These are phyloP conservation scores for Baudoinia panamericana DNA, from an alignment of 495 filamentous ascomycete species.

Conservation along the genomic window DNA sequence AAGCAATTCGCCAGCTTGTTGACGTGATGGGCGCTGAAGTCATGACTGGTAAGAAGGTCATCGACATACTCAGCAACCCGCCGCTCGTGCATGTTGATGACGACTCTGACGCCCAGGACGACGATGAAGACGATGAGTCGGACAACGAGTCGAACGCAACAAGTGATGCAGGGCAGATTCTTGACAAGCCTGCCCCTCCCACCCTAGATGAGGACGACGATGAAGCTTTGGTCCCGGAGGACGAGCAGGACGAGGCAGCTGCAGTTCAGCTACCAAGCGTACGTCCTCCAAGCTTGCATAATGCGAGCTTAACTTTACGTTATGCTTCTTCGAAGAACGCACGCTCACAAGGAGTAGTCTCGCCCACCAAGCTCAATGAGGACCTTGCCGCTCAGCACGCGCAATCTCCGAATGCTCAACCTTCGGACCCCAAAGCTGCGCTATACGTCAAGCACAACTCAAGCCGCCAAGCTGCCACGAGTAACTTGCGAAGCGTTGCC, in stretches of 20 bases:
- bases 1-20: slow-evolving; percentile 61
- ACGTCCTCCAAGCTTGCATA: neutral
- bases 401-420: slow-evolving; percentile 1
- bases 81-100: neutral
- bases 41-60: slow-evolving; percentile 44
- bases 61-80: slow-evolving; percentile 27
- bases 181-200: neutral
- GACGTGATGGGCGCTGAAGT: slow-evolving; percentile 62
- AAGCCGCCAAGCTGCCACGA: neutral
- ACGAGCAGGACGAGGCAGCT: slow-evolving; percentile 4
- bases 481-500: neutral
- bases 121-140: slow-evolving; percentile 10
- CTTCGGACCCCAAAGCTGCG: neutral
- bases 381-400: slow-evolving; percentile 1
- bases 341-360: neutral
- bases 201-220: slow-evolving; percentile 1
- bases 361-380: neutral
- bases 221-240: no score
- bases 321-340: neutral
- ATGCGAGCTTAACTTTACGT: neutral
- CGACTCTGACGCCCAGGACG: slow-evolving; percentile 8
- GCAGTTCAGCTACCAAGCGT: neutral
- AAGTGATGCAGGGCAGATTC: neutral
- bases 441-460: neutral
- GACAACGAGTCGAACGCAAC: neutral